Conservation (phyloP, 1,284 basidiomycete genomes). For the Takashimella koratensis region DNA sequence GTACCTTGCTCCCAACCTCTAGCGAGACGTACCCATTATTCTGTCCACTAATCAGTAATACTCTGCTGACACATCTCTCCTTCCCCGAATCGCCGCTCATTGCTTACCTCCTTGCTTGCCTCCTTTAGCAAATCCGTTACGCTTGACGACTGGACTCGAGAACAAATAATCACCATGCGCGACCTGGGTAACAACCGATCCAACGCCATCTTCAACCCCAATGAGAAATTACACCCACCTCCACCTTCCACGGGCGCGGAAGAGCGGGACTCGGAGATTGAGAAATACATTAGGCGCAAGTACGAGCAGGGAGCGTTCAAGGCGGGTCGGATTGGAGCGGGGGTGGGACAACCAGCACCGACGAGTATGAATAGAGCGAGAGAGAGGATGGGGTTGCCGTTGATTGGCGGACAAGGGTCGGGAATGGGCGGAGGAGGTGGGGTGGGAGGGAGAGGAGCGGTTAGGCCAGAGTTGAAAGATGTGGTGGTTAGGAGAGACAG, state of each 20-base stretch:
- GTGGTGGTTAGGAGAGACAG: conserved; percentile 10
- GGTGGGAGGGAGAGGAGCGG: conserved; percentile 18
- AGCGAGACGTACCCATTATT: too few relatives aligned
- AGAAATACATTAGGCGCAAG: conserved; percentile 46
- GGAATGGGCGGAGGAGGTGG: conserved; percentile 14
- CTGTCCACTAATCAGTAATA: too few relatives aligned
- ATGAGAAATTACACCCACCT: conserved; percentile 39
- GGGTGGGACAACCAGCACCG: conserved; percentile 11
- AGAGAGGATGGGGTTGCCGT: conserved; percentile 15
- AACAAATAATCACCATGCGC: conserved; percentile 40
- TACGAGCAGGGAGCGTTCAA: conserved; percentile 46
- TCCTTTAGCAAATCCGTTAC: conserved; percentile 46
- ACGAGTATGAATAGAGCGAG: conserved; percentile 32
- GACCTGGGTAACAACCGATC: conserved; percentile 39
- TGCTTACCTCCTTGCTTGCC: too few relatives aligned
- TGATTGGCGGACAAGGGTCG: background rate
- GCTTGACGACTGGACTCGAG: conserved; percentile 48
- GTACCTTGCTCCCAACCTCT: too few relatives aligned
- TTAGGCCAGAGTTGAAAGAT: conserved; percentile 37
- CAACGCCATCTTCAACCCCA: conserved; percentile 45
- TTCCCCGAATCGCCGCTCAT: too few relatives aligned
- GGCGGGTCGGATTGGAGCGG: conserved; percentile 10
- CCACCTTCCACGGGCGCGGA: conserved; percentile 32
- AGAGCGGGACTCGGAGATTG: conserved; percentile 46
- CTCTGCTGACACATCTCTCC: too few relatives aligned